Evolutionary conservation across 371 early-diverging fungal genomes (phyloP), one percentile per base, ranked within the genome.

Genomic region (Apophysomyces elegans): DNA sequence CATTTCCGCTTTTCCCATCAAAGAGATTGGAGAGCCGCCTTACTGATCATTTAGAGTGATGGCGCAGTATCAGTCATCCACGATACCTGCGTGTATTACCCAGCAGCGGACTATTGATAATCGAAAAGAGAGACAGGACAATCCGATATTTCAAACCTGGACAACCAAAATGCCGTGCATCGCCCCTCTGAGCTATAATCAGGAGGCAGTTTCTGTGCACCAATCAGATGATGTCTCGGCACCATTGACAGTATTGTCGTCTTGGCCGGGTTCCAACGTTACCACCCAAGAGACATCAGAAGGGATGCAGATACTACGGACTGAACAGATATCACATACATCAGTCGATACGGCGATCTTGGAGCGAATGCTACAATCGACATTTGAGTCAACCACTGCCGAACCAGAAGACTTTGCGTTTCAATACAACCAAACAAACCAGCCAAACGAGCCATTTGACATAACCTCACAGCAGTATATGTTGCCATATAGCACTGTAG

Each of bases 1-100:
- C 39, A 39, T 58, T 45, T 36, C 36, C n/a, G 16, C 37, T 50
- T 67, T 67, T 13, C 47, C 58, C 45, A 50, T 39, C 62, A 44
- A 50, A 45, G n/a, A 58, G 32, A 11, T 47, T 7, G 21, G 21
- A 21, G 54, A 26, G 18, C 54, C 54, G 21, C 21, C 21, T 50
- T 50, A 50, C 21, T 50, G 54, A 50, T 11, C 54, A 7, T 50
- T 21, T 9, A 9, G 0, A 18, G 54, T 50, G 21, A 50, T 50
- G 54, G 21, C 54, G 9, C 54, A 50, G 54, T 50, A 50, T 50
- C 54, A 16, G 21, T 50, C 54, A 7, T 50, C 54, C 5, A 50
- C 54, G 54, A 50, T 50, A 26, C 54, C 54, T 50, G 21, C 54
- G 54, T 50, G 54, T 26, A 21, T 50, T 50, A 50, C 54, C 7